Conservation (phyloP, 352 stramenopile genomes). For the Pythium scleroteichum region DNA sequence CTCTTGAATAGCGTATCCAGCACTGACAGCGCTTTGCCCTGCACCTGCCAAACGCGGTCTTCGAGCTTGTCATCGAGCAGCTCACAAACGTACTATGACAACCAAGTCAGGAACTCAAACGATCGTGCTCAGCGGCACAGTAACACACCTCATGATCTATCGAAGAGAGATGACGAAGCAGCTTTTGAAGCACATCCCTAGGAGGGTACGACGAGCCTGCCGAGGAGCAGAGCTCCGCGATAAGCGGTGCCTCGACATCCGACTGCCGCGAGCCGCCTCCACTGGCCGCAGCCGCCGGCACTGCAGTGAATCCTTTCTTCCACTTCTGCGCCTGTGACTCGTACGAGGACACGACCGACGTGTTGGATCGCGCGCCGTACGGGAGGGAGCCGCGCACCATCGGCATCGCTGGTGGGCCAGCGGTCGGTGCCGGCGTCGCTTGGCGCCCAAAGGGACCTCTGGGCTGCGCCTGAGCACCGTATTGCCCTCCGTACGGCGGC, state of each 20-base stretch:
- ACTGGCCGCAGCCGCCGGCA: slow-evolving; percentile 8
- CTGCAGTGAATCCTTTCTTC: slow-evolving; percentile 71
- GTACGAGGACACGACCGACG: slow-evolving; percentile 52
- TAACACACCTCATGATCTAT: slow-evolving; percentile 61
- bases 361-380: background rate
- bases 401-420: background rate
- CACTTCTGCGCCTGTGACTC: slow-evolving; percentile 72
- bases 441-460: slow-evolving; percentile 5
- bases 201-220: slow-evolving; percentile 81
- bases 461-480: background rate
- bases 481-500: slow-evolving; percentile 8
- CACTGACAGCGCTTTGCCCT: slow-evolving; percentile 79
- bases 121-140: background rate
- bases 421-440: background rate
- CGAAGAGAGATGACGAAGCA: slow-evolving; percentile 69
- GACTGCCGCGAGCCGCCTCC: slow-evolving; percentile 30
- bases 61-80: slow-evolving; percentile 87
- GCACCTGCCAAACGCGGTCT: slow-evolving; percentile 76
- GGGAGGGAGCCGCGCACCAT: slow-evolving; percentile 1
- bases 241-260: slow-evolving; percentile 68
- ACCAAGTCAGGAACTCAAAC: background rate
- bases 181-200: slow-evolving; percentile 74
- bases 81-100: slow-evolving; percentile 72
- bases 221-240: slow-evolving; percentile 78
- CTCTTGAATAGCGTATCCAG: slow-evolving; percentile 70